A percentile compares a stretch with the other conserved stretches of the same genome.
Evolutionary conservation across 2,329 filamentous ascomycete genomes (phyloP).

Genomic region (Plectosphaerella sp.): DNA sequence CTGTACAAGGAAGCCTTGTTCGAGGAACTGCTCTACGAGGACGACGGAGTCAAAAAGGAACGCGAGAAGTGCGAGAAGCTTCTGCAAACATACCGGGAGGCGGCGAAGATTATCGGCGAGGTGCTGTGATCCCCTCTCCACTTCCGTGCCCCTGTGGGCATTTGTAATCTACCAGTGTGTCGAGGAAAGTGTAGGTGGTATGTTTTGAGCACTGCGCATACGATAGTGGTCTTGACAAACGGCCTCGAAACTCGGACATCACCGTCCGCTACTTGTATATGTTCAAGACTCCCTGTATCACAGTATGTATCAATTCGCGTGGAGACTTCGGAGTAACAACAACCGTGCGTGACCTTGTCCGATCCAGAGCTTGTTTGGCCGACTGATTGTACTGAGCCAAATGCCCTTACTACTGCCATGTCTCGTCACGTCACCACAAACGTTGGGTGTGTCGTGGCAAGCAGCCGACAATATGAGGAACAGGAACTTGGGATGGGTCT

Average conservation of each 20-base stretch:
- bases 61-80: constrained; percentile 98
- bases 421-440: no score
- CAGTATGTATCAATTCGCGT: background rate
- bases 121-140: constrained; percentile 58
- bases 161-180: background rate
- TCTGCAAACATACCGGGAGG: constrained; percentile 92
- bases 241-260: no score
- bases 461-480: no score
- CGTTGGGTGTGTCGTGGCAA: no score
- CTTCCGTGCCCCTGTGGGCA: background rate
- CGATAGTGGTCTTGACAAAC: background rate
- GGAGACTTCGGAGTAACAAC: background rate
- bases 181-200: no score
- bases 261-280: no score
- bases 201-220: background rate
- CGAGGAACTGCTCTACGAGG: constrained; percentile 91
- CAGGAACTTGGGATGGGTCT: no score
- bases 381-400: no score
- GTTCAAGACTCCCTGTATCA: background rate
- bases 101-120: constrained; percentile 96
- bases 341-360: background rate
- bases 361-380: no score
- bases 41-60: constrained; percentile 95
- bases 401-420: no score
- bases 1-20: constrained; percentile 91